phyloP scores from a whole-genome alignment of 805 yeast species.

The Hanseniaspora lindneri region DNA sequence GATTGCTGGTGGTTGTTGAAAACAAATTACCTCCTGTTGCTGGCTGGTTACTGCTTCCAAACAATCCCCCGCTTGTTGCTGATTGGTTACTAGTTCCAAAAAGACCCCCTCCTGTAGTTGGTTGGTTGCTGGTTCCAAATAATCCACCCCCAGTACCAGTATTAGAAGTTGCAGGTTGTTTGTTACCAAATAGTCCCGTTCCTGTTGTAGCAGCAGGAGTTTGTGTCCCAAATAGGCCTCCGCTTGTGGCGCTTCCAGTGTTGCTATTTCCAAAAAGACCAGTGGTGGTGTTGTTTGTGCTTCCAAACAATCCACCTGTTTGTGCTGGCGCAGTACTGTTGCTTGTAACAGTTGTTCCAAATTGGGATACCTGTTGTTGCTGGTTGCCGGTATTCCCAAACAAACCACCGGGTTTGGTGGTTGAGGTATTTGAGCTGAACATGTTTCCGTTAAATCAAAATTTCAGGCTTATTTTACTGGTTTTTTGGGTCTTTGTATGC shows the following conservation, averaged over 20 bases:
- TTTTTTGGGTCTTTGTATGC: too few relatives aligned
- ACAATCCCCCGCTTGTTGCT: constrained; percentile 11
- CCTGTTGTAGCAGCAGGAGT: too few relatives aligned
- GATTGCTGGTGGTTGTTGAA: background rate
- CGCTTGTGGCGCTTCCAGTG: background rate
- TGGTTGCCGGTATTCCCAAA: constrained; percentile 6
- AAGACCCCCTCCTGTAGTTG: constrained; percentile 6
- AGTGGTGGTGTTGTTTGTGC: background rate
- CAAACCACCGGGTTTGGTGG: constrained; percentile 11
- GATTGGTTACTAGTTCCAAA: constrained; percentile 1
- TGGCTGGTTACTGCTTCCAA: constrained; percentile 4
- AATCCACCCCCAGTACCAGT: too few relatives aligned
- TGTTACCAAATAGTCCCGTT: too few relatives aligned
- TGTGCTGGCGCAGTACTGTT: background rate
- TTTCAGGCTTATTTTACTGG: background rate
- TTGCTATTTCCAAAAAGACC: constrained; percentile 13
- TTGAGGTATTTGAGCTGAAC: background rate
- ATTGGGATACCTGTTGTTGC: constrained; percentile 12
- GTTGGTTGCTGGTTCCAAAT: background rate
- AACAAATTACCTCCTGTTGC: background rate
- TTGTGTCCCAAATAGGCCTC: constrained; percentile 5
- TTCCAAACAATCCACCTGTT: constrained; percentile 12
- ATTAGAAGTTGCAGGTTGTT: background rate
- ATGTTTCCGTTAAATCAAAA: background rate
- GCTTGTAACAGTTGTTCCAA: constrained; percentile 11